phyloP scores from a whole-genome alignment of 208 protist species.

The Leishmania tropica region DNA sequence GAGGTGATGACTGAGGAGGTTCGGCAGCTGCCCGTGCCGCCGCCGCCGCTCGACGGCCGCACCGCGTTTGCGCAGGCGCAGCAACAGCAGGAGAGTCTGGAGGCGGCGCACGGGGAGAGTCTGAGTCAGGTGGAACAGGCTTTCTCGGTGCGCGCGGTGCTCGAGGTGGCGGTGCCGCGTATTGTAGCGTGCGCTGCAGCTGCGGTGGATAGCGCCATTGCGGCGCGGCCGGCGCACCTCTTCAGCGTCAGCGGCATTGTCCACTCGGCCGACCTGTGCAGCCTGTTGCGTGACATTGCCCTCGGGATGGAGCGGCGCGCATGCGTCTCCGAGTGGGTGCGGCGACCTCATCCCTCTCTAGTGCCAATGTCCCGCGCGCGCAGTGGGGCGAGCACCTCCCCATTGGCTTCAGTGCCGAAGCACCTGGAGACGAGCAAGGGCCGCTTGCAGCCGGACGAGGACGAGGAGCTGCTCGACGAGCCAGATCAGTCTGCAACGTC shows the following conservation, averaged over 20 bases:
- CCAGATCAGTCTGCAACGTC: constrained; percentile 11
- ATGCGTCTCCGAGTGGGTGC: constrained; percentile 47
- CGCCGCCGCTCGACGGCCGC: constrained; percentile 26
- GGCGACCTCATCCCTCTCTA: background rate
- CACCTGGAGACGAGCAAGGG: constrained; percentile 6
- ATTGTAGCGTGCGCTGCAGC: constrained; percentile 40
- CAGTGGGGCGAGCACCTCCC: background rate
- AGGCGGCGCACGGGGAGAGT: constrained; percentile 29
- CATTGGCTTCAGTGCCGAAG: constrained; percentile 1
- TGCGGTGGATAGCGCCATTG: constrained; percentile 42
- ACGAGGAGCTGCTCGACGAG: constrained; percentile 24
- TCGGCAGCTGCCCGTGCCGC: constrained; percentile 3
- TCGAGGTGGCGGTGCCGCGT: constrained; percentile 45
- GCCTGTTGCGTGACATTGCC: constrained; percentile 42
- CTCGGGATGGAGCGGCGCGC: constrained; percentile 46
- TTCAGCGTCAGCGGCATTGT: constrained; percentile 58
- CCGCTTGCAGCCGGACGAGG: constrained; percentile 13
- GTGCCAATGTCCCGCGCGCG: background rate
- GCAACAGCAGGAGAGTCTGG: constrained; percentile 30
- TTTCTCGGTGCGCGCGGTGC: constrained; percentile 57
- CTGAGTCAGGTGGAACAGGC: constrained; percentile 28
- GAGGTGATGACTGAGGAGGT: constrained; percentile 15
- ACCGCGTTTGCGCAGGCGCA: constrained; percentile 31
- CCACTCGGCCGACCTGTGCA: constrained; percentile 33
- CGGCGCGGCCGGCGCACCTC: constrained; percentile 26